A percentile compares a stretch with the other conserved stretches of the same genome.
phyloP scores from a whole-genome alignment of 345 rosid genomes.

The Turnera subulata region DNA sequence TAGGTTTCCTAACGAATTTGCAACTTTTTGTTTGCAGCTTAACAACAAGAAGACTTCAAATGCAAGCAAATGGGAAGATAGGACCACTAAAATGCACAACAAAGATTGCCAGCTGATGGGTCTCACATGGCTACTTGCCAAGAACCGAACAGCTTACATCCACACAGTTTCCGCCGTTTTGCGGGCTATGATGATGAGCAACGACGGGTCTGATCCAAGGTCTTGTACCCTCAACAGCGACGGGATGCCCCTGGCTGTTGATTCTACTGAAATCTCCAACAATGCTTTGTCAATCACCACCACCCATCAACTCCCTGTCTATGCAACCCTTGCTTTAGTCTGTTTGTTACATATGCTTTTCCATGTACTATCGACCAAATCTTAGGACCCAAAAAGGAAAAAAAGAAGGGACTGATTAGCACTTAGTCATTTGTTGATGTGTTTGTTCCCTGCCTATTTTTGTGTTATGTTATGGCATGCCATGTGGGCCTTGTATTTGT shows the following conservation, averaged over 20 bases:
- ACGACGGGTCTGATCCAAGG: constrained; percentile 41
- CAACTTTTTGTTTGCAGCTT: too few species aligned
- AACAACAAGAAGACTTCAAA: constrained; percentile 46
- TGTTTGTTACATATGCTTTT: constrained; percentile 13
- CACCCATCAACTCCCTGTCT: constrained; percentile 9
- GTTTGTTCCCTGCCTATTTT: constrained; percentile 1
- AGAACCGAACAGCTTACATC: constrained; percentile 71
- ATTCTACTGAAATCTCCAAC: constrained; percentile 55
- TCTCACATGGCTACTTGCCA: constrained; percentile 90
- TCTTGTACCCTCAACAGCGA: constrained; percentile 76
- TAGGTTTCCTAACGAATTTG: too few species aligned
- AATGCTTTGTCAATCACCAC: constrained; percentile 27
- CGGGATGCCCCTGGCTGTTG: constrained; percentile 88
- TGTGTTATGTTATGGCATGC: constrained; percentile 6
- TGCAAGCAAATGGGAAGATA: constrained; percentile 55
- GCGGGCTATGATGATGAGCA: constrained; percentile 71
- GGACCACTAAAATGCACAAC: constrained; percentile 75
- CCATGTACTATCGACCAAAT: constrained; percentile 14
- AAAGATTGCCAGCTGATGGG: constrained; percentile 95
- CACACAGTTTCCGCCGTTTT: constrained; percentile 71
- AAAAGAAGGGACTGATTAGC: not conserved
- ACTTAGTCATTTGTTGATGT: constrained; percentile 4
- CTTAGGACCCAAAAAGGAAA: constrained; percentile 14
- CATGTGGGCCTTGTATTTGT: constrained; percentile 1
- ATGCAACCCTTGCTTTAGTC: constrained; percentile 4